Base-by-base conservation (phyloP, 257 asterid species). In the Solanum ahanhuiri region DNA sequence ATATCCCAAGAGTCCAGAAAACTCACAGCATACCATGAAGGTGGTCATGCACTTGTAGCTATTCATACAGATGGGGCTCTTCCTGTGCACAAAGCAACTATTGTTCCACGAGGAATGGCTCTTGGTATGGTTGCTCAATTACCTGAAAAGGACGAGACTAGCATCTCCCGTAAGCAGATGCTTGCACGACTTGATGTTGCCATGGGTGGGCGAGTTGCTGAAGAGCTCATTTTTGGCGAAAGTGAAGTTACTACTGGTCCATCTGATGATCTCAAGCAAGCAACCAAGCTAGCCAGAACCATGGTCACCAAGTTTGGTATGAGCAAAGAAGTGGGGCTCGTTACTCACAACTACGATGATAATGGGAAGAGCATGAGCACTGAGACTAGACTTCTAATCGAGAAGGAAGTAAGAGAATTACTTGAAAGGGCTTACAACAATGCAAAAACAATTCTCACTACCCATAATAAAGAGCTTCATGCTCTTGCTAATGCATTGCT, bases 161-260 rank as follows among this genome's bases (percentile, higher is more conserved):
- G 98, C 84, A 76, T 93, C 33, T 93, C 98, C 1, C 95, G 95
- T 12, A 93, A 91, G 85, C 96, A 95, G 88, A 93, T 95, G 97
- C 96, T 95, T 39, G 98, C 98, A 5, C 93, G 96, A 18, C 96
- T 95, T n/a, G 93, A 95, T 83, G 94, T 93, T 45, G 87, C 92
- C 87, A 95, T 95, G 98, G 98, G 98, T 22, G 98, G 98, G 31
- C 89, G 98, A 76, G 98, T 95, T 67, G 98, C 98, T 5, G 98
- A 95, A 83, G 98, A 95, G 91, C 94, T 95, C 81, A 92, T 95
- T 73, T 94, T 94, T 9, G 98, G 98, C 17, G 98, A 95, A 85
- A 90, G 89, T 43, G 98, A 95, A 76, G 98, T 95, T 5, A 95
- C 98, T 3, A 94, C 98, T 3, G 98, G 98, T n/a, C 95, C 97